Conservation (phyloP, 2,329 filamentous ascomycete genomes). For the Hypoxylon sp. region DNA sequence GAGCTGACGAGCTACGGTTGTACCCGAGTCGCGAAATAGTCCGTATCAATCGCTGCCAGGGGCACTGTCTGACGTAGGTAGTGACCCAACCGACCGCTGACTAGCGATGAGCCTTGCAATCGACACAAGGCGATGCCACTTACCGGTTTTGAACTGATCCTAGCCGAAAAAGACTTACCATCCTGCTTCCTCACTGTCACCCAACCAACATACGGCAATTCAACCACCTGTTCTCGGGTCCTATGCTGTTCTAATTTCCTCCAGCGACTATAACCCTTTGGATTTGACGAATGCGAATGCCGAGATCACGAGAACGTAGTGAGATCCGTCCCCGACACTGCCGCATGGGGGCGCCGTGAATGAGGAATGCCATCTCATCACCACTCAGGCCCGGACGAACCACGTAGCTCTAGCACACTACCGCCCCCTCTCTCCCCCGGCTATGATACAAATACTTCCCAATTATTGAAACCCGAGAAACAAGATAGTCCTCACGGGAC, state of each 20-base stretch:
- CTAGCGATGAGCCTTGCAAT: slow-evolving; percentile 45
- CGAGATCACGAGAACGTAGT: slow-evolving; percentile 49
- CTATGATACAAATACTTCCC: slow-evolving; percentile 32
- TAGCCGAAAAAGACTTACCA: slow-evolving; percentile 44
- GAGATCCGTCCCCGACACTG: slow-evolving; percentile 48
- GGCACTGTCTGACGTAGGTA: slow-evolving; percentile 46
- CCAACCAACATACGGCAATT: slow-evolving; percentile 40
- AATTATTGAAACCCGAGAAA: slow-evolving; percentile 37
- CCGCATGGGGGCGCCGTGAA: slow-evolving; percentile 50
- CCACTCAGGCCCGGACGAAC: slow-evolving; percentile 44
- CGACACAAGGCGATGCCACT: slow-evolving; percentile 45
- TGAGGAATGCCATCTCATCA: slow-evolving; percentile 53
- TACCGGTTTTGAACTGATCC: slow-evolving; percentile 46
- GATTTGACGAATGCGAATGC: slow-evolving; percentile 47
- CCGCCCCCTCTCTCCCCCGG: slow-evolving; percentile 34
- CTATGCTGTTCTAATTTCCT: slow-evolving; percentile 31
- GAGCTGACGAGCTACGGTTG: slow-evolving; percentile 33
- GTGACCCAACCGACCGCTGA: slow-evolving; percentile 41
- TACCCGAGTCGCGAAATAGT: slow-evolving; percentile 31
- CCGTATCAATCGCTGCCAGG: slow-evolving; percentile 32
- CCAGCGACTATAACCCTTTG: slow-evolving; percentile 13
- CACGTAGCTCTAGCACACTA: slow-evolving; percentile 41
- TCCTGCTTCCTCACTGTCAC: slow-evolving; percentile 40
- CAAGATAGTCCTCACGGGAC: slow-evolving; percentile 28
- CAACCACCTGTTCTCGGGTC: slow-evolving; percentile 34